phyloP scores from a whole-genome alignment of 495 filamentous ascomycete genomes.

The Penicillium pulvis region DNA sequence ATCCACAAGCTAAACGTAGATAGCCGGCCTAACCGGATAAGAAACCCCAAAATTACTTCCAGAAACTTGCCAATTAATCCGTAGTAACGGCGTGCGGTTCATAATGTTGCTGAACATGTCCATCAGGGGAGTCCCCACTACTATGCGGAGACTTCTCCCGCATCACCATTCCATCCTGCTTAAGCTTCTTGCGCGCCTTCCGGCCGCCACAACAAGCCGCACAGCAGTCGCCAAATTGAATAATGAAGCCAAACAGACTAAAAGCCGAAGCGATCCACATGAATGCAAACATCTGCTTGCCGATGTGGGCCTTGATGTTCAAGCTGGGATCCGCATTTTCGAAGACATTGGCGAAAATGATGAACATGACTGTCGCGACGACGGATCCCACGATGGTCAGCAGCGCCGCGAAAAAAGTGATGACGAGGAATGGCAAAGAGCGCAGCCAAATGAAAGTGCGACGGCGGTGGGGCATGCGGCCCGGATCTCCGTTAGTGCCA shows the following conservation, averaged over 20 bases:
- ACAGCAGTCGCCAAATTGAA: slow-evolving; percentile 74
- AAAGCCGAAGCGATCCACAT: slow-evolving; percentile 83
- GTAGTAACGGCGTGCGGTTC: slow-evolving; percentile 16
- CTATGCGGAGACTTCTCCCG: slow-evolving; percentile 22
- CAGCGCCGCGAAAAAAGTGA: slow-evolving; percentile 64
- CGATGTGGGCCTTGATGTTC: slow-evolving; percentile 74
- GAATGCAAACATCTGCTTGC: slow-evolving; percentile 77
- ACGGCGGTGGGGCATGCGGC: slow-evolving; percentile 43
- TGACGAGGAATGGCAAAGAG: slow-evolving; percentile 55
- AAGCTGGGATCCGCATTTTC: slow-evolving; percentile 58
- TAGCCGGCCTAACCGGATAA: neutral
- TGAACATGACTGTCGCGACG: slow-evolving; percentile 78
- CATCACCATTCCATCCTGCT: slow-evolving; percentile 25
- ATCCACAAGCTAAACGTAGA: neutral
- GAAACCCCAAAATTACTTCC: neutral
- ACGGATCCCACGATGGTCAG: slow-evolving; percentile 68
- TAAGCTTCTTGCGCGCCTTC: slow-evolving; percentile 44
- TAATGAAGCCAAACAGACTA: slow-evolving; percentile 64
- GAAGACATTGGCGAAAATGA: slow-evolving; percentile 75
- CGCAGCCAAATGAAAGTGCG: slow-evolving; percentile 49
- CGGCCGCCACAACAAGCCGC: slow-evolving; percentile 48
- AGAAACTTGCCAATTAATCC: slow-evolving; percentile 4
- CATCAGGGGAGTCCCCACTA: neutral
- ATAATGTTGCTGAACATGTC: slow-evolving; percentile 69
- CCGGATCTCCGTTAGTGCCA: slow-evolving; percentile 9